A percentile compares a stretch with the other conserved stretches of the same genome.
These are phyloP conservation scores for Annulohypoxylon bovei DNA, from an alignment of 495 filamentous ascomycete genomes.

Conservation along the genomic window DNA sequence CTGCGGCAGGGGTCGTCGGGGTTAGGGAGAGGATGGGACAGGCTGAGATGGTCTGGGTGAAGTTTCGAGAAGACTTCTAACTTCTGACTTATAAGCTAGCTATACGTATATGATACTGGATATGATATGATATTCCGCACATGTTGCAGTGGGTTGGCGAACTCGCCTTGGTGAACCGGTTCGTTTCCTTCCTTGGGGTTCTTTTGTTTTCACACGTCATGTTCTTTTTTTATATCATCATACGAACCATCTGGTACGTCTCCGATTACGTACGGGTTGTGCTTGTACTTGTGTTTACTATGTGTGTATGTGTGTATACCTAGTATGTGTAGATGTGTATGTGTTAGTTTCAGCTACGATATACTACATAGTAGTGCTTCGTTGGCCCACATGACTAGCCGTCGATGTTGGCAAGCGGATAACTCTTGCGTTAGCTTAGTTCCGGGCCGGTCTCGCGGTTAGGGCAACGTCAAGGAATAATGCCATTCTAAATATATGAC, in stretches of 20 bases:
- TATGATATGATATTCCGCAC: not conserved
- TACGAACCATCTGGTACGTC: constrained; percentile 29
- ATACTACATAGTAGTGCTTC: not conserved
- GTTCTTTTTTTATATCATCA: not conserved
- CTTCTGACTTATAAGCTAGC: constrained; percentile 24
- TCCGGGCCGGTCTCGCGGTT: constrained; percentile 28
- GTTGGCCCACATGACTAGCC: constrained; percentile 35
- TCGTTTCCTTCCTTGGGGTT: constrained; percentile 11
- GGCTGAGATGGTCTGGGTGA: not conserved
- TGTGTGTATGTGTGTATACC: too few species aligned
- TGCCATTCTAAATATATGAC: constrained; percentile 37
- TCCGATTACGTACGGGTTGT: constrained; percentile 23
- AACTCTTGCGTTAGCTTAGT: constrained; percentile 22
- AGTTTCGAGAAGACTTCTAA: constrained; percentile 3
- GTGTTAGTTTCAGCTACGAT: not conserved
- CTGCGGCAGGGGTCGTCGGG: not conserved
- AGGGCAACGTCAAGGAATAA: constrained; percentile 24
- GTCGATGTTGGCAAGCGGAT: constrained; percentile 39
- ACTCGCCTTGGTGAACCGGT: constrained; percentile 28
- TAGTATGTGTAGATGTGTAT: not conserved
- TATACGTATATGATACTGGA: not conserved
- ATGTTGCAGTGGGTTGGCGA: constrained; percentile 13
- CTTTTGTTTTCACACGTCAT: constrained; percentile 30
- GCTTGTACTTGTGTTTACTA: not conserved
- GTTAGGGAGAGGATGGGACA: not conserved